Conservation (phyloP, 129 eudicot genomes). For the Glebionis coronaria region DNA sequence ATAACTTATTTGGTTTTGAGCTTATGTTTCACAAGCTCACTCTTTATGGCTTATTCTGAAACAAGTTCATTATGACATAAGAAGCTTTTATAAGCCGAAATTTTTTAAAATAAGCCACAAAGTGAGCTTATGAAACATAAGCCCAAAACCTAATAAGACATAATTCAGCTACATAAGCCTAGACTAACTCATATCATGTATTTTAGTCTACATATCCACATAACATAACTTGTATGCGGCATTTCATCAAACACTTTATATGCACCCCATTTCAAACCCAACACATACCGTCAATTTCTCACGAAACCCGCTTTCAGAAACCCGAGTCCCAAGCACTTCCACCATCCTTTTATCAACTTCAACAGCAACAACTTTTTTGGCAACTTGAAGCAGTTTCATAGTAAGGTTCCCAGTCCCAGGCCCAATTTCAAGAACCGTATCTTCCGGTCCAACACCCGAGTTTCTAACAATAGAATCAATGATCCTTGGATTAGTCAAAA, state of each 20-base stretch:
- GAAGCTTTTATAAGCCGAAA: too few species aligned
- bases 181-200: too few species aligned
- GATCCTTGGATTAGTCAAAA: slow-evolving; percentile 63
- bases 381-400: slow-evolving; percentile 73
- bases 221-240: slow-evolving; percentile 16
- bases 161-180: too few species aligned
- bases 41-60: too few species aligned
- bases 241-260: slow-evolving; percentile 46
- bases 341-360: slow-evolving; percentile 88
- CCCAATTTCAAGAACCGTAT: slow-evolving; percentile 92
- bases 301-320: slow-evolving; percentile 41
- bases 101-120: too few species aligned
- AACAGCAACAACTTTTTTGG: slow-evolving; percentile 60
- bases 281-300: slow-evolving; percentile 54
- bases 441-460: slow-evolving; percentile 51
- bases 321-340: slow-evolving; percentile 58
- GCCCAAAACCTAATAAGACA: too few species aligned
- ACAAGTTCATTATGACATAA: too few species aligned
- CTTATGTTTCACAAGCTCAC: too few species aligned
- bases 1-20: too few species aligned
- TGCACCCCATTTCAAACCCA: not conserved
- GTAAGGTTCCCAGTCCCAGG: slow-evolving; percentile 98
- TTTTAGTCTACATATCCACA: too few species aligned
- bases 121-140: too few species aligned
- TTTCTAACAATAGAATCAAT: slow-evolving; percentile 69